phyloP scores from a whole-genome alignment of 192 early-diverging fungal species.

The Geranomyces michiganensis region DNA sequence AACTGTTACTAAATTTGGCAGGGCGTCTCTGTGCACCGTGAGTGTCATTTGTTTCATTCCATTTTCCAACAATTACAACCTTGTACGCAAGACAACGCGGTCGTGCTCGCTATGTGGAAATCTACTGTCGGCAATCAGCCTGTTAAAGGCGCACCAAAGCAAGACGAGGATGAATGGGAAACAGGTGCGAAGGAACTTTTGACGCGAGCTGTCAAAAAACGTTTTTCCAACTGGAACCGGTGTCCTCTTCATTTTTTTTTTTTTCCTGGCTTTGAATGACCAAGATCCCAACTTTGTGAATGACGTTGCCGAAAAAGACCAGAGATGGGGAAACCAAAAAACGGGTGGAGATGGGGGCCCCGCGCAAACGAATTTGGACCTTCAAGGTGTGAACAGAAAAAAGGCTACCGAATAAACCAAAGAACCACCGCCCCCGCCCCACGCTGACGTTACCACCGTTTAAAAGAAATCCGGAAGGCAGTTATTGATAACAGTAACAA shows the following conservation, averaged over 20 bases:
- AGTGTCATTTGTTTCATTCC: too few species aligned
- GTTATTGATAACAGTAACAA: slow-evolving; percentile 18
- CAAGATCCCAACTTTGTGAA: slow-evolving; percentile 55
- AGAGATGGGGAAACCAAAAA: slow-evolving; percentile 53
- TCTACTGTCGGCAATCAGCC: slow-evolving; percentile 13
- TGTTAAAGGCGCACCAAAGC: not conserved
- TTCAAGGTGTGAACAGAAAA: slow-evolving; percentile 25
- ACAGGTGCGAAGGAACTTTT: slow-evolving; percentile 12
- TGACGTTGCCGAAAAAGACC: slow-evolving; percentile 46
- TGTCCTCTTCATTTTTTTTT: too few species aligned
- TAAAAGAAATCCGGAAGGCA: slow-evolving; percentile 23
- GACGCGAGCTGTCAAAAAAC: too few species aligned
- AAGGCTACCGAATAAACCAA: not conserved
- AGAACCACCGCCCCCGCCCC: not conserved
- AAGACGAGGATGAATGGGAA: slow-evolving; percentile 44
- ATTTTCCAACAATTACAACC: too few species aligned
- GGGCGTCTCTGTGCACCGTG: too few species aligned
- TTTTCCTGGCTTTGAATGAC: not conserved
- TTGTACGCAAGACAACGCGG: not conserved
- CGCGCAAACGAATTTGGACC: slow-evolving; percentile 21
- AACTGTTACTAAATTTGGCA: too few species aligned
- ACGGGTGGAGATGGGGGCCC: slow-evolving; percentile 23
- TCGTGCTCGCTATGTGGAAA: slow-evolving; percentile 45
- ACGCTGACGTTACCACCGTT: not conserved
- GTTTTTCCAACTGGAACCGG: too few species aligned